Evolutionary conservation across 2,329 filamentous ascomycete genomes (phyloP).

Genomic region (Monosporascus sp.): DNA sequence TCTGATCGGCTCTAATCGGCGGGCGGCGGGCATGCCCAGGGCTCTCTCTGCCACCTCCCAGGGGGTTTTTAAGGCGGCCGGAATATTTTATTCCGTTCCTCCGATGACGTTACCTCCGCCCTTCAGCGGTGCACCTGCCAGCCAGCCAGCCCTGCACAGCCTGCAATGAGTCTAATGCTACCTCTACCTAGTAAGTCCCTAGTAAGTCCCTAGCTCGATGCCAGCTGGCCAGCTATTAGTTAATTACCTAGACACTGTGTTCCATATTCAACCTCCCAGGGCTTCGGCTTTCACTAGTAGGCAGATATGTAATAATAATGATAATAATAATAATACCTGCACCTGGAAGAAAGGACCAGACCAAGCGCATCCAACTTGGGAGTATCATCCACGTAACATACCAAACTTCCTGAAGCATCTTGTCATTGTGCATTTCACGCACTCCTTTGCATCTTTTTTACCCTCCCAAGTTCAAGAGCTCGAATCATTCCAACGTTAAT

Average conservation of each 20-base stretch:
- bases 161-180: background rate
- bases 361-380: too few species aligned
- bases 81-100: background rate
- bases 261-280: background rate
- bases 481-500: too few species aligned
- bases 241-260: background rate
- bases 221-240: background rate
- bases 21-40: background rate
- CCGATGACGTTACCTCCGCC: background rate
- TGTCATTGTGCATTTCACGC: too few species aligned
- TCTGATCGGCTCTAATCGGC: background rate
- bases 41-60: background rate
- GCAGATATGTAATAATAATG: too few species aligned
- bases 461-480: too few species aligned
- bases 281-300: background rate
- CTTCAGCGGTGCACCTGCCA: background rate
- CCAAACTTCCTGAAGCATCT: too few species aligned
- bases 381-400: too few species aligned
- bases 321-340: too few species aligned
- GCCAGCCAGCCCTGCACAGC: background rate
- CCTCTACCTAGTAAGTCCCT: too few species aligned
- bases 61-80: background rate
- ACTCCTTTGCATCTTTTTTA: too few species aligned
- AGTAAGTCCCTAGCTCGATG: background rate
- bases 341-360: too few species aligned